These are phyloP conservation scores for Fusarium keratoplasticum DNA, from an alignment of 2,329 filamentous ascomycete genomes.

Conservation along the genomic window DNA sequence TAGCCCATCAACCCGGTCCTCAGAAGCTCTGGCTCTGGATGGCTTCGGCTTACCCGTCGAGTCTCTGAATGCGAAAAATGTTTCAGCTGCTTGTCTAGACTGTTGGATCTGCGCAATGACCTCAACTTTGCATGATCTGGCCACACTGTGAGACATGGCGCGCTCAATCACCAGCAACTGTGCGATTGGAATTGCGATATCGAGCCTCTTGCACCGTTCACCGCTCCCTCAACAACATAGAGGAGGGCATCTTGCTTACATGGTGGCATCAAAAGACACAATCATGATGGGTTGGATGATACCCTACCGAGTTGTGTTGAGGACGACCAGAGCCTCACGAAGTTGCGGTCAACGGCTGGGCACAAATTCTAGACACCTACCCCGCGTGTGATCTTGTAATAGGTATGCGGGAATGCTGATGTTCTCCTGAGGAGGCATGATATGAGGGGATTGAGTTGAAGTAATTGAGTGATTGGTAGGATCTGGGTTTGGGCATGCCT, in stretches of 20 bases:
- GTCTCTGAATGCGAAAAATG: background rate
- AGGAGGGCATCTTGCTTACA: conserved; percentile 32
- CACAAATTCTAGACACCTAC: background rate
- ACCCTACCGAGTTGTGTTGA: background rate
- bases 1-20: conserved; percentile 2
- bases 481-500: background rate
- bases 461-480: background rate
- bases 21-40: background rate
- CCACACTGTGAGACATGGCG: conserved; percentile 30
- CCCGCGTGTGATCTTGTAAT: background rate
- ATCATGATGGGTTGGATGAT: background rate
- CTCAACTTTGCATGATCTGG: background rate
- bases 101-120: background rate
- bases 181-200: conserved; percentile 13
- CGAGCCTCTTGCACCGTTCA: conserved; percentile 14
- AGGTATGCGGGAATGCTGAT: background rate
- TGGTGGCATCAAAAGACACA: conserved; percentile 17
- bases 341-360: background rate
- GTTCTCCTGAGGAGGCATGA: background rate
- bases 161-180: background rate
- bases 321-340: background rate
- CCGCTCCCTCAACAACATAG: conserved; percentile 31
- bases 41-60: background rate
- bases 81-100: conserved; percentile 2
- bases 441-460: background rate